A percentile compares a stretch with the other conserved stretches of the same genome.
phyloP scores from a whole-genome alignment of 1,284 basidiomycete genomes.

The Papiliotrema laurentii region DNA sequence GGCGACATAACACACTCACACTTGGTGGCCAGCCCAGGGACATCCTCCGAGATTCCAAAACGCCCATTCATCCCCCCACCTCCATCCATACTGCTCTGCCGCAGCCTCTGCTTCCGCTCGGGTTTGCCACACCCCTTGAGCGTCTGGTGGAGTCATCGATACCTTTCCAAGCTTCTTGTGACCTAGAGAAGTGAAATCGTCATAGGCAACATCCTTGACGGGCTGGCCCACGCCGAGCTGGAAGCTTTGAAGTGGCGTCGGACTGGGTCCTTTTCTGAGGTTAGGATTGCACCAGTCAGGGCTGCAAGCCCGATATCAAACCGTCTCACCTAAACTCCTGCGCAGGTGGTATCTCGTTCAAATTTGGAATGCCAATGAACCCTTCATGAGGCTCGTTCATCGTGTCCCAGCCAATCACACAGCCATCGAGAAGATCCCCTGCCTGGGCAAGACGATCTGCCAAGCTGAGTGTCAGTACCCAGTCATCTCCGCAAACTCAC shows the following conservation, averaged over 20 bases:
- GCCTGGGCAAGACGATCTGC: slow-evolving; percentile 37
- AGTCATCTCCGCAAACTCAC: slow-evolving; percentile 13
- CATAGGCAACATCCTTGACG: slow-evolving; percentile 20
- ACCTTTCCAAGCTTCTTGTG: slow-evolving; percentile 69
- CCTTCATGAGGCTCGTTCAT: slow-evolving; percentile 93
- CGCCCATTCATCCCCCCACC: slow-evolving; percentile 65
- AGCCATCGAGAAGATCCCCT: slow-evolving; percentile 50
- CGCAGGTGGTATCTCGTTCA: slow-evolving; percentile 58
- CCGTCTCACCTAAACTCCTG: slow-evolving; percentile 30
- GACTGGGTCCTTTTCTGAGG: slow-evolving; percentile 50
- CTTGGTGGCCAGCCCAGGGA: slow-evolving; percentile 52
- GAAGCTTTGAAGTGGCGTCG: slow-evolving; percentile 50
- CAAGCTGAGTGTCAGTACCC: slow-evolving; percentile 11
- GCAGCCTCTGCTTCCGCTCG: slow-evolving; percentile 43
- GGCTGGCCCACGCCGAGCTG: slow-evolving; percentile 47
- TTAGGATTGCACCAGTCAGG: background rate
- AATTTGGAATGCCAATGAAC: slow-evolving; percentile 68
- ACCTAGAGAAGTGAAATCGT: slow-evolving; percentile 57
- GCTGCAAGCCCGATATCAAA: background rate
- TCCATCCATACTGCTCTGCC: slow-evolving; percentile 66
- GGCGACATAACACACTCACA: slow-evolving; percentile 39
- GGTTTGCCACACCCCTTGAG: slow-evolving; percentile 60
- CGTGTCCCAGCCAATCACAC: slow-evolving; percentile 76
- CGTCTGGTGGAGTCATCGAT: slow-evolving; percentile 45
- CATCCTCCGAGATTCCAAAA: slow-evolving; percentile 47